Conservation (phyloP, 345 rosid genomes). For the Litchi chinensis region DNA sequence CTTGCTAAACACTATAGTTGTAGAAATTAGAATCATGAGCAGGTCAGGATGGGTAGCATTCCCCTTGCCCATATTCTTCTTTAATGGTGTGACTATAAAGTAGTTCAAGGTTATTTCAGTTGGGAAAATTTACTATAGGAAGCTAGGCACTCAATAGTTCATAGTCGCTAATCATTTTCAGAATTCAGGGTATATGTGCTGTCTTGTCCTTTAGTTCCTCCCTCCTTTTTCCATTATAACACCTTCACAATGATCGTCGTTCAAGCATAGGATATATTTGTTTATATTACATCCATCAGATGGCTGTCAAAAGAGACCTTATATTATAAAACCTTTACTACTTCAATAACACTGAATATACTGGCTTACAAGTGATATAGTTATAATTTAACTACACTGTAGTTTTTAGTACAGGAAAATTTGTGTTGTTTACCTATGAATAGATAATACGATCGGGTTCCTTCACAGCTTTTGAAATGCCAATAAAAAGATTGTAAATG, state of each 20-base stretch:
- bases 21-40: background rate
- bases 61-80: background rate
- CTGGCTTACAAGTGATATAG: background rate
- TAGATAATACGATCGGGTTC: background rate
- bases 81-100: background rate
- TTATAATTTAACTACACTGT: background rate
- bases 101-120: background rate
- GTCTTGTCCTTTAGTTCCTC: background rate
- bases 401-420: background rate
- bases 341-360: background rate
- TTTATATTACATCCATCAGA: background rate
- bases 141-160: background rate
- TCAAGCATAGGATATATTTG: background rate
- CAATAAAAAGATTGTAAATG: background rate
- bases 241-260: background rate
- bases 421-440: background rate
- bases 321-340: background rate
- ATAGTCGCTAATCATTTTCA: background rate
- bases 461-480: background rate
- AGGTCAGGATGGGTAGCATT: background rate
- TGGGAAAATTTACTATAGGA: background rate
- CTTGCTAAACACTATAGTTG: background rate
- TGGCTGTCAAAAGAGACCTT: background rate
- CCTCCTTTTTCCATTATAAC: background rate
- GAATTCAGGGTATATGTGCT: background rate